Base-by-base conservation (phyloP, 352 stramenopile species). In the Detonula confervacea region DNA sequence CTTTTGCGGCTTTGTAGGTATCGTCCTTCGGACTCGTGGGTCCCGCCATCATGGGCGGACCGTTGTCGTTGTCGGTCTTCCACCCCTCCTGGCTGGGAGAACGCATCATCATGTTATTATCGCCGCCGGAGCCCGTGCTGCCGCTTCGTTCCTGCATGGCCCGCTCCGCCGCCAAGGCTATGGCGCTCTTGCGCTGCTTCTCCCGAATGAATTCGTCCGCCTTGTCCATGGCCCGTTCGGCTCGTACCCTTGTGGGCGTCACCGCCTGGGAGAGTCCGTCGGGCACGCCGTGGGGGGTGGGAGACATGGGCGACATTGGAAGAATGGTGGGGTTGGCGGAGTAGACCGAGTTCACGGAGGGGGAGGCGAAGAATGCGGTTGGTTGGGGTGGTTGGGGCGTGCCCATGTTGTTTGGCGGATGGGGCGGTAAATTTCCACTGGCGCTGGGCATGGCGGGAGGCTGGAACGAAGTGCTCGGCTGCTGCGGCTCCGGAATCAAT, bases 151-250 rank as follows among this genome's bases (percentile, higher is more conserved):
- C 37, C 20, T 77, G 74, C 44, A 75, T 72, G 0, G 67, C 61
- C 39, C 69, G 33, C 52, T 77, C 57, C 0, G 61, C 71, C 18
- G 62, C 65, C 59, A 62, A 60, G 11, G 76, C 56, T 47, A 77
- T 75, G n/a, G 69, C 64, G 22, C 4, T 68, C 33, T 56, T 49
- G 20, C 73, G 67, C 59, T 81, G 71, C 46, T 90, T 93, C 51
- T 87, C 57, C 16, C 80, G 54, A 62, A 93, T 88, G 62, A 93
- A 93, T 70, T 90, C 71, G 60, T 93, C 87, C 0, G 87, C 87
- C 30, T 66, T 76, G 62, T 80, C 61, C 12, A 77, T 57, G 16
- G 85, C 87, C 49, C 81, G 69, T 39, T 80, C 71, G 0, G 87
- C 85, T 35, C 75, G 73, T 27, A 76, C 57, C 12, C 63, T 56